These are phyloP conservation scores for Pseudognaphalium luteoalbum DNA, from an alignment of 129 eudicot genomes.

Conservation along the genomic window DNA sequence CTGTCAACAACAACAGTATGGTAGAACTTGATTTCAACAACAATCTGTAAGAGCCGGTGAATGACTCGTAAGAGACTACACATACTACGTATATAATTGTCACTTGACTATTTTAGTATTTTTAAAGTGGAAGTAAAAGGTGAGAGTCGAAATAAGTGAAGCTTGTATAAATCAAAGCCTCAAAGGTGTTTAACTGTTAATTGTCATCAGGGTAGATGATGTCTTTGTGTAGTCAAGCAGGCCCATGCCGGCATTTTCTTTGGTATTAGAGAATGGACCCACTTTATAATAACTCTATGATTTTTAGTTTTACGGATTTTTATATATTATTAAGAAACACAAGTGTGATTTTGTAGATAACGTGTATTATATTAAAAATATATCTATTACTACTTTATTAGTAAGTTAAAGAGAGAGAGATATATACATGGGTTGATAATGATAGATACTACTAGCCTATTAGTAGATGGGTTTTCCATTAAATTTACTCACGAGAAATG, in stretches of 20 bases:
- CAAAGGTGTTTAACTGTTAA: background rate
- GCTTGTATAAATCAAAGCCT: too few species aligned
- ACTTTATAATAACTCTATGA: background rate
- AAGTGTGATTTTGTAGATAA: too few species aligned
- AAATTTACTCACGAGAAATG: slow-evolving; percentile 38
- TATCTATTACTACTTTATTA: too few species aligned
- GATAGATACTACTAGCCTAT: slow-evolving; percentile 22
- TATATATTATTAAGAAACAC: too few species aligned
- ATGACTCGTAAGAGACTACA: too few species aligned
- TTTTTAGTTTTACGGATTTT: too few species aligned
- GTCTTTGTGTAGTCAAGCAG: slow-evolving; percentile 36
- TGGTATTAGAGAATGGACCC: slow-evolving; percentile 10
- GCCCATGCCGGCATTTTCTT: slow-evolving; percentile 40
- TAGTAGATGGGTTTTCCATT: slow-evolving; percentile 17
- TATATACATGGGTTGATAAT: slow-evolving; percentile 7
- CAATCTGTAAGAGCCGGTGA: too few species aligned
- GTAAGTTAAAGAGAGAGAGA: too few species aligned
- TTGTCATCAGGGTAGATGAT: background rate
- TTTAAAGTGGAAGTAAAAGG: too few species aligned
- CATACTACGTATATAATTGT: too few species aligned
- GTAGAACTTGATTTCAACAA: slow-evolving; percentile 5
- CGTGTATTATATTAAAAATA: too few species aligned
- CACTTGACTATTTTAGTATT: too few species aligned
- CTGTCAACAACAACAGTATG: slow-evolving; percentile 20
- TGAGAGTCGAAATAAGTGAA: background rate